Evolutionary conservation across 106 monocot genomes (phyloP).

Genomic region (Allium fistulosum): DNA sequence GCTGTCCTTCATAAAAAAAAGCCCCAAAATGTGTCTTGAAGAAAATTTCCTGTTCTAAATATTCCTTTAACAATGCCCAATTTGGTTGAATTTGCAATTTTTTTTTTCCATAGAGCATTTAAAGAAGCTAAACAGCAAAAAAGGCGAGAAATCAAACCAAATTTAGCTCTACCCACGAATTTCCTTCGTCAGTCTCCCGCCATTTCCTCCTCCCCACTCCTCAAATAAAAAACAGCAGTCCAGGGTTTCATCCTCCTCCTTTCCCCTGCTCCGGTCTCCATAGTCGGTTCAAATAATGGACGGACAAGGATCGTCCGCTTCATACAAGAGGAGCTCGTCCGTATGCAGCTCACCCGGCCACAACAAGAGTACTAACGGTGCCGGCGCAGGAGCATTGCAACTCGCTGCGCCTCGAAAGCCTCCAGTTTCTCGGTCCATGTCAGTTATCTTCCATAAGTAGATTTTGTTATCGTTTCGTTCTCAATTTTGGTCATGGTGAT

Average conservation of each 20-base stretch:
- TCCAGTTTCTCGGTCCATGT: slow-evolving; percentile 6
- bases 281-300: slow-evolving; percentile 2
- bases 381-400: not conserved
- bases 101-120: too few relatives aligned
- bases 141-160: too few relatives aligned
- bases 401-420: slow-evolving; percentile 5
- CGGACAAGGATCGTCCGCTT: slow-evolving; percentile 1
- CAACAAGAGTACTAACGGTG: not conserved
- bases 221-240: not conserved
- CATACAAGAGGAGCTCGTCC: slow-evolving; percentile 6
- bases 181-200: not conserved
- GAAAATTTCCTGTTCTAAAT: too few relatives aligned
- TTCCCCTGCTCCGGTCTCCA: not conserved
- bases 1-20: too few relatives aligned
- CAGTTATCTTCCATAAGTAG: not conserved
- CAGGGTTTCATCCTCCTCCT: not conserved
- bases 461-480: not conserved
- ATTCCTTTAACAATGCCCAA: too few relatives aligned
- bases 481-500: not conserved
- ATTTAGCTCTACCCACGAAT: not conserved
- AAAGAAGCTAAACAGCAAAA: too few relatives aligned
- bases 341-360: not conserved
- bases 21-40: too few relatives aligned
- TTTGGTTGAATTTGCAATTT: too few relatives aligned
- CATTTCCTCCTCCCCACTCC: not conserved